These are phyloP conservation scores for Penicillium pancosmium DNA, from an alignment of 495 filamentous ascomycete genomes.

Conservation along the genomic window DNA sequence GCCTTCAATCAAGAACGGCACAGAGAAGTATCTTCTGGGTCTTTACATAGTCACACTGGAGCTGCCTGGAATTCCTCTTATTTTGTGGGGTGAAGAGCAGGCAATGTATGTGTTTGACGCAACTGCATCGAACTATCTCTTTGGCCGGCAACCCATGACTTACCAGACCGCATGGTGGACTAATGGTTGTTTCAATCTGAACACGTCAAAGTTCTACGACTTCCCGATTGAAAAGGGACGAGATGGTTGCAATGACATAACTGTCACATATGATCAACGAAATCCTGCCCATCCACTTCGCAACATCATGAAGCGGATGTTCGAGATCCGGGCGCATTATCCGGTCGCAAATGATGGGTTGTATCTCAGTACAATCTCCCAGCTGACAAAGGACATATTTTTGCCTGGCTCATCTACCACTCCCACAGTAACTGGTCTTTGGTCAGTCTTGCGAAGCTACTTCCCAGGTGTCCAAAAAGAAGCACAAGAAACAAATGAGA, in stretches of 20 bases:
- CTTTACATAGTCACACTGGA: constrained; percentile 48
- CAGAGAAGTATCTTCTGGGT: constrained; percentile 47
- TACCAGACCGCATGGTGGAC: constrained; percentile 54
- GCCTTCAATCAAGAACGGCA: constrained; percentile 53
- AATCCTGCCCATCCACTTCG: constrained; percentile 55
- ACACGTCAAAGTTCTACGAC: constrained; percentile 46
- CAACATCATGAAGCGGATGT: constrained; percentile 51
- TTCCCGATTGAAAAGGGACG: constrained; percentile 47
- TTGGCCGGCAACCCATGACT: constrained; percentile 52
- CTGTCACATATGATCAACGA: constrained; percentile 53
- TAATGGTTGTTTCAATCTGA: constrained; percentile 54
- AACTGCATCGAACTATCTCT: constrained; percentile 52
- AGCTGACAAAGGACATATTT: constrained; percentile 44
- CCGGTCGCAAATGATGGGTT: constrained; percentile 53
- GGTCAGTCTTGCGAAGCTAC: constrained; percentile 50
- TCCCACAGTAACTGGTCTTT: constrained; percentile 50
- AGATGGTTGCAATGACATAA: constrained; percentile 50
- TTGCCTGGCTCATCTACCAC: constrained; percentile 47
- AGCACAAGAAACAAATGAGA: constrained; percentile 31
- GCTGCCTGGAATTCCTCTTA: constrained; percentile 52
- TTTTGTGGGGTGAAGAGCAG: constrained; percentile 58
- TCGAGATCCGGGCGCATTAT: constrained; percentile 49
- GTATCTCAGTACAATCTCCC: constrained; percentile 43
- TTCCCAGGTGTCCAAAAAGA: constrained; percentile 42
- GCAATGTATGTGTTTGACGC: constrained; percentile 53